A percentile compares a stretch with the other conserved stretches of the same genome.
phyloP scores from a whole-genome alignment of 441 rosid species.

The Adansonia gregorii region DNA sequence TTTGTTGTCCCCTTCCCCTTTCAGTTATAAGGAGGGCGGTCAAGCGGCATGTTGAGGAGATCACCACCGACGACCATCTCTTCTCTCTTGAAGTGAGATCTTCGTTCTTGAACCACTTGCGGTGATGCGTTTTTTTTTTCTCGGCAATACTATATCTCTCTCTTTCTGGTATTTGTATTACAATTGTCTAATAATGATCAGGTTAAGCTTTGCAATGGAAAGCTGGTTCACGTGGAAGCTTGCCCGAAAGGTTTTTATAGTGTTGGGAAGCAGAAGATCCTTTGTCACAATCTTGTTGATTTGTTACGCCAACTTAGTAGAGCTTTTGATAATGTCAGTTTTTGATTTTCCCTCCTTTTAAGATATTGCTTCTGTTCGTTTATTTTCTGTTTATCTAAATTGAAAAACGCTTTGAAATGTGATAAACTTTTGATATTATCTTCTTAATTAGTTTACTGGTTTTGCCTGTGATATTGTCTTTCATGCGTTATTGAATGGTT shows the following conservation, averaged over 20 bases:
- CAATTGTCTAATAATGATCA: constrained; percentile 29
- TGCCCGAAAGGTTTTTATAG: constrained; percentile 77
- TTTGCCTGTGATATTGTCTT: neutral
- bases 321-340: constrained; percentile 79
- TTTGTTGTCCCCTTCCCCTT: constrained; percentile 25
- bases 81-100: constrained; percentile 80
- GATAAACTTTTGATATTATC: neutral
- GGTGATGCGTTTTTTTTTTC: neutral
- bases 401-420: constrained; percentile 7
- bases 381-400: neutral
- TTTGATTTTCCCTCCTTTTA: neutral
- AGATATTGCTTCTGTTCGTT: neutral
- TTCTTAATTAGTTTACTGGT: neutral
- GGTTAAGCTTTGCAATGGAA: constrained; percentile 97
- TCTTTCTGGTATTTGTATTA: neutral
- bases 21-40: constrained; percentile 65
- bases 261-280: constrained; percentile 72
- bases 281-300: constrained; percentile 86
- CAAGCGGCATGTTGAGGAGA: constrained; percentile 62
- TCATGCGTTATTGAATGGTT: neutral
- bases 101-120: neutral
- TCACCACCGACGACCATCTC: constrained; percentile 72
- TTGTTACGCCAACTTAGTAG: constrained; percentile 87
- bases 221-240: constrained; percentile 79
- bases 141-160: neutral